phyloP scores from a whole-genome alignment of 116 monocot genomes.

The Trichopus zeylanicus region DNA sequence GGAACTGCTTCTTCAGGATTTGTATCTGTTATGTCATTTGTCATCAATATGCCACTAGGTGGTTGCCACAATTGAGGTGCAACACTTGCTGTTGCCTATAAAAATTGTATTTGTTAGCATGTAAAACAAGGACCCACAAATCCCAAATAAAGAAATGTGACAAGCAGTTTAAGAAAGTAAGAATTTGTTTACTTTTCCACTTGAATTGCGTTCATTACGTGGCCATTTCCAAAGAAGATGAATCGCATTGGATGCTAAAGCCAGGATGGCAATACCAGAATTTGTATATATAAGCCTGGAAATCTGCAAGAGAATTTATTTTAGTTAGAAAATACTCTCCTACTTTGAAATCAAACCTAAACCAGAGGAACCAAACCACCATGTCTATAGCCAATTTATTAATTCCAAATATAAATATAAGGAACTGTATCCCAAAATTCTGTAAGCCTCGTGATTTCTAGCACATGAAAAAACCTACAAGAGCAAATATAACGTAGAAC shows the following conservation, averaged over 20 bases:
- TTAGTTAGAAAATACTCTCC: too few species aligned
- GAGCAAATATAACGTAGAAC: too few species aligned
- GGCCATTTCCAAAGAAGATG: slow-evolving; percentile 98
- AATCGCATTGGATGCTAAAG: slow-evolving; percentile 66
- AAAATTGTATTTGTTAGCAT: too few species aligned
- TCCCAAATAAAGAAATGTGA: not conserved
- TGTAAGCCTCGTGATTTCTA: too few species aligned
- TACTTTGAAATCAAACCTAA: too few species aligned
- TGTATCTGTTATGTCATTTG: slow-evolving; percentile 62
- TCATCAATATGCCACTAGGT: slow-evolving; percentile 60
- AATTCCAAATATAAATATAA: too few species aligned
- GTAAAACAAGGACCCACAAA: not conserved
- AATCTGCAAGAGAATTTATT: too few species aligned
- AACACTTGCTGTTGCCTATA: slow-evolving; percentile 61
- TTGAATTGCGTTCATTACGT: slow-evolving; percentile 57
- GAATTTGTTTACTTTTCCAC: slow-evolving; percentile 43
- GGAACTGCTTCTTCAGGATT: slow-evolving; percentile 69
- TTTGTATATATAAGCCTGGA: slow-evolving; percentile 70
- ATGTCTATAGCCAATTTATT: too few species aligned
- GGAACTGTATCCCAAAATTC: too few species aligned
- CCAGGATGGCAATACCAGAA: slow-evolving; percentile 67
- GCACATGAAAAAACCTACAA: too few species aligned
- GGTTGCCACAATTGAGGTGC: slow-evolving; percentile 92
- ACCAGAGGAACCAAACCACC: too few species aligned
- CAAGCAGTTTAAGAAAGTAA: not conserved